phyloP scores from a whole-genome alignment of 257 asterid genomes.

The Cinchona pubescens region DNA sequence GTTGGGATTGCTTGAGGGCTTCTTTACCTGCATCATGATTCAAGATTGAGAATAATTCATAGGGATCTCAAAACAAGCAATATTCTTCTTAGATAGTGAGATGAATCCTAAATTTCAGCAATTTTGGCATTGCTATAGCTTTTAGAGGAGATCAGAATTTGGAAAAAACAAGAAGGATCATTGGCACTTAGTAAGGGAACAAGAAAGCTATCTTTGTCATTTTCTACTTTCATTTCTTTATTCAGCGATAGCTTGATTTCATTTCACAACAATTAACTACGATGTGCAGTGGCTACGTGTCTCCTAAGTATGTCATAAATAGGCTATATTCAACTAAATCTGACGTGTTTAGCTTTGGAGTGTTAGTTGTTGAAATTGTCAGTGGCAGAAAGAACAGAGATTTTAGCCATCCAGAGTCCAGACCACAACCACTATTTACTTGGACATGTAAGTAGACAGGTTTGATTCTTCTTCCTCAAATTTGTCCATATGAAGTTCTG shows the following conservation, averaged over 20 bases:
- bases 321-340: constrained; percentile 41
- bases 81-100: constrained; percentile 27
- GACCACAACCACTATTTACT: constrained; percentile 30
- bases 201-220: background rate
- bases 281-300: constrained; percentile 38
- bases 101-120: constrained; percentile 38
- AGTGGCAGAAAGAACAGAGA: constrained; percentile 36
- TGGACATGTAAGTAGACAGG: constrained; percentile 33
- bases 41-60: constrained; percentile 35
- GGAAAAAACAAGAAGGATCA: constrained; percentile 15
- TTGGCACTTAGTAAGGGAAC: constrained; percentile 16
- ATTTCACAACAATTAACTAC: background rate
- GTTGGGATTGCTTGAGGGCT: constrained; percentile 37
- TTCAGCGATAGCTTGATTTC: background rate
- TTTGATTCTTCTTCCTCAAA: background rate
- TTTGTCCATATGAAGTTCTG: background rate
- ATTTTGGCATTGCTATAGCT: constrained; percentile 30
- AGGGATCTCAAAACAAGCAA: constrained; percentile 42
- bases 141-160: constrained; percentile 7
- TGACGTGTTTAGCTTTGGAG: constrained; percentile 46
- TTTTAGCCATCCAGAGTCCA: constrained; percentile 10
- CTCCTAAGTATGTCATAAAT: constrained; percentile 37
- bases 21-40: constrained; percentile 42
- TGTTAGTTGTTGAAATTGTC: constrained; percentile 31
- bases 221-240: background rate